A percentile compares a stretch with the other conserved stretches of the same genome.
Evolutionary conservation across 768 basidiomycete species (phyloP).

Genomic region (Macrocybe gigantea): DNA sequence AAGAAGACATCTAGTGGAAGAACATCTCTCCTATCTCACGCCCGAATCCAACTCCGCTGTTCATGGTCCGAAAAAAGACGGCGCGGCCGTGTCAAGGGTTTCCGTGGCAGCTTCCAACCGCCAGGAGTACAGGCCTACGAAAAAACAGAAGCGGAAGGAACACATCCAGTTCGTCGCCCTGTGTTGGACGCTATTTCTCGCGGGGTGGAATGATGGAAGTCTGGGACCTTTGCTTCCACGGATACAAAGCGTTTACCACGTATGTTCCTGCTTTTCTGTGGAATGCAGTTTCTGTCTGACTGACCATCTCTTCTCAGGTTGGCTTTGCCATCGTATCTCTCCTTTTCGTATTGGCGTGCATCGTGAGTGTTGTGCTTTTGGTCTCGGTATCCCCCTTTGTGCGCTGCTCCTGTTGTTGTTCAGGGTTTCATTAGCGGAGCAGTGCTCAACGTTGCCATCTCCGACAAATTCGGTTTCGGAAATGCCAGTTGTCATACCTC

Average conservation of each 20-base stretch:
- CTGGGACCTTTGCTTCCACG: conserved; percentile 19
- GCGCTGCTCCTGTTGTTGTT: neutral
- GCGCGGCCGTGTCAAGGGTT: too few relatives aligned
- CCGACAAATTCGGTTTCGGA: conserved; percentile 23
- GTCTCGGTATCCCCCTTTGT: too few relatives aligned
- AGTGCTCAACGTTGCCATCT: conserved; percentile 22
- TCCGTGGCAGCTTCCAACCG: too few relatives aligned
- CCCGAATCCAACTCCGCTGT: too few relatives aligned
- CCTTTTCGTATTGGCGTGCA: conserved; percentile 35
- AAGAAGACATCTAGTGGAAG: too few relatives aligned
- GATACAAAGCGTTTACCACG: conserved; percentile 19
- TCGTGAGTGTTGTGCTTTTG: conserved; percentile 10
- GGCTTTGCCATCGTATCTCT: conserved; percentile 34
- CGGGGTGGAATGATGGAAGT: conserved; percentile 27
- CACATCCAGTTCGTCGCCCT: conserved; percentile 32
- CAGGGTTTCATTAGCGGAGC: conserved; percentile 26
- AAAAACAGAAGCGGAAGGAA: neutral
- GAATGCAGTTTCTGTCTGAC: too few relatives aligned
- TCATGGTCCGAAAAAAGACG: too few relatives aligned
- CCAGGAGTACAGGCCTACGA: neutral
- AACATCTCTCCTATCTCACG: too few relatives aligned
- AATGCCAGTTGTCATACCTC: conserved; percentile 13
- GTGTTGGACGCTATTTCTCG: conserved; percentile 36
- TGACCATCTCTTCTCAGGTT: conserved; percentile 16
- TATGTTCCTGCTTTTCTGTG: conserved; percentile 4